Evolutionary conservation across 176 grass and related monocot genomes (phyloP).

Genomic region (Neostapfia colusana): DNA sequence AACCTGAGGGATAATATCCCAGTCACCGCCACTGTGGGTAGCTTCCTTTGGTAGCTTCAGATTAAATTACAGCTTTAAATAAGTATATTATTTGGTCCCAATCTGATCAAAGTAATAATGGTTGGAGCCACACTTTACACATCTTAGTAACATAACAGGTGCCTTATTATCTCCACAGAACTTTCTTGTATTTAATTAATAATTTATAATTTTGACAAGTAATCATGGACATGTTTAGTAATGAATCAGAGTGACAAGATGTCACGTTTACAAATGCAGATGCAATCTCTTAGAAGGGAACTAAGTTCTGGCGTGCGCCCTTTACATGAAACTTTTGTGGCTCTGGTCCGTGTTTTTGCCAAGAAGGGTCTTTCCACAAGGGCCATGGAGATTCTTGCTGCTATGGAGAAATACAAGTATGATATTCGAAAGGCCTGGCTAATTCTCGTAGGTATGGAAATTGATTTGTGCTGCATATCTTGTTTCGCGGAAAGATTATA

Average conservation of each 20-base stretch:
- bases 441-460: constrained; percentile 81
- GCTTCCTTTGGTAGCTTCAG: constrained; percentile 7
- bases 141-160: constrained; percentile 13
- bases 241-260: constrained; percentile 11
- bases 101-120: constrained; percentile 28
- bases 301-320: constrained; percentile 77
- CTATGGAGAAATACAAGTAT: constrained; percentile 94
- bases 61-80: background rate
- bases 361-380: constrained; percentile 84
- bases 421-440: constrained; percentile 92
- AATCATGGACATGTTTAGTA: background rate
- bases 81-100: constrained; percentile 16
- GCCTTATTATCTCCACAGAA: constrained; percentile 8
- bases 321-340: constrained; percentile 91
- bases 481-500: constrained; percentile 35
- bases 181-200: constrained; percentile 18
- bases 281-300: constrained; percentile 95
- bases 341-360: constrained; percentile 85
- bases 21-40: background rate
- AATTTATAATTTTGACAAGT: background rate
- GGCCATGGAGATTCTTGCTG: constrained; percentile 96
- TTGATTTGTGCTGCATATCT: constrained; percentile 20
- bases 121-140: background rate
- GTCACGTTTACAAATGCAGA: constrained; percentile 55
- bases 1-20: background rate